phyloP scores from a whole-genome alignment of 768 basidiomycete genomes.

The Tylopilus plumbeoviolaceoides region DNA sequence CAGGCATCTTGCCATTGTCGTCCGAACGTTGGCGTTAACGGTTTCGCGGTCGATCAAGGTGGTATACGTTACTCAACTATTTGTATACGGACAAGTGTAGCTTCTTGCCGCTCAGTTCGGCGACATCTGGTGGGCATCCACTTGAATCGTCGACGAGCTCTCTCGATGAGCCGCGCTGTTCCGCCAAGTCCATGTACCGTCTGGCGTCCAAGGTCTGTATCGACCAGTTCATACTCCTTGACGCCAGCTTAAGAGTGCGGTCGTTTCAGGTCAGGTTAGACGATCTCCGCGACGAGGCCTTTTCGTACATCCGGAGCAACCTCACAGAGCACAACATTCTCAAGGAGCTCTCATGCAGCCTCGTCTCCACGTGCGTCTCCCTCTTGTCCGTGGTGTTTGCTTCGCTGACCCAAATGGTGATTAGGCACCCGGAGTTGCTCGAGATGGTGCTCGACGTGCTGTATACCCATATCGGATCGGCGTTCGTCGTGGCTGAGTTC shows the following conservation, averaged over 20 bases:
- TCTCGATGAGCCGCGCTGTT: constrained; percentile 25
- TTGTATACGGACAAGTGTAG: constrained; percentile 34
- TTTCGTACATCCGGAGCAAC: constrained; percentile 10
- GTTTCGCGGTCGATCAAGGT: constrained; percentile 19
- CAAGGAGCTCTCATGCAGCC: constrained; percentile 18
- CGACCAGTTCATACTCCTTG: background rate
- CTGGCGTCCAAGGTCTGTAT: constrained; percentile 35
- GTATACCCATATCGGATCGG: background rate
- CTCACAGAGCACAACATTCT: constrained; percentile 23
- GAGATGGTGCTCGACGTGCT: background rate
- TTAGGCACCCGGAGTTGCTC: background rate
- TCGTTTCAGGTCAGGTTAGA: constrained; percentile 19
- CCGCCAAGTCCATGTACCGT: constrained; percentile 45
- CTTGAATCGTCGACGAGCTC: constrained; percentile 1
- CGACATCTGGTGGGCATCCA: background rate
- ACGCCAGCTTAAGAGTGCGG: no score
- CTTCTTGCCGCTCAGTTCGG: constrained; percentile 30
- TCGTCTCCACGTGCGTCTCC: constrained; percentile 10
- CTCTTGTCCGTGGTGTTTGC: background rate
- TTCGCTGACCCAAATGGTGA: background rate
- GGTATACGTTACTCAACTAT: constrained; percentile 39
- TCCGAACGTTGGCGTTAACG: no score
- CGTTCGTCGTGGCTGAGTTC: background rate
- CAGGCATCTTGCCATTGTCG: no score
- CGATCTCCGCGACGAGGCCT: constrained; percentile 13